Conservation (phyloP, 305 asterid species). For the Fraxinus sp. region DNA sequence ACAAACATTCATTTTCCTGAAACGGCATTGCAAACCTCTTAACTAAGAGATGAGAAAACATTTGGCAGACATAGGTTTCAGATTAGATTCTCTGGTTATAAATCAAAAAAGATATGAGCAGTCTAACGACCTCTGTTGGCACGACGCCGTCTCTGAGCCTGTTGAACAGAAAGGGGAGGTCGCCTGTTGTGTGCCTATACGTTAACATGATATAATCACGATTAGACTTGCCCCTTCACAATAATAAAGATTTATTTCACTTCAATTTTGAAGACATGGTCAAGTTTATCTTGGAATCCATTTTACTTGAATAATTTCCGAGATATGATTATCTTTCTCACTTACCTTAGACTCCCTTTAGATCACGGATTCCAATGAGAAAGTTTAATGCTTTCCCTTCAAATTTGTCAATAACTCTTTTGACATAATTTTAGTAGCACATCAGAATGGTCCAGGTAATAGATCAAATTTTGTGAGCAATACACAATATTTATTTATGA, state of each 20-base stretch:
- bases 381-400: background rate
- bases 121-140: conserved; percentile 44
- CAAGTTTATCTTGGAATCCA: background rate
- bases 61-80: background rate
- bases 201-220: conserved; percentile 11
- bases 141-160: conserved; percentile 51
- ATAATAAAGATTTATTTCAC: background rate
- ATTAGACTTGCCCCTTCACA: background rate
- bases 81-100: conserved; percentile 11
- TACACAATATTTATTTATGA: background rate
- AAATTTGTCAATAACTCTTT: background rate
- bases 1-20: background rate
- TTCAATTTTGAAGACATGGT: background rate
- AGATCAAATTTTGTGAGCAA: background rate
- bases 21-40: background rate
- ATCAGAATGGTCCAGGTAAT: background rate
- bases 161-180: conserved; percentile 76
- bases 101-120: conserved; percentile 7
- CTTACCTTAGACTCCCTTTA: background rate
- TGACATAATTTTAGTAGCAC: background rate
- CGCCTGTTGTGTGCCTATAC: conserved; percentile 75
- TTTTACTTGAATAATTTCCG: background rate
- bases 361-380: background rate
- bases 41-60: background rate
- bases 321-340: background rate